Base-by-base conservation (phyloP, 2,329 filamentous ascomycete species). In the Alternaria solani region DNA sequence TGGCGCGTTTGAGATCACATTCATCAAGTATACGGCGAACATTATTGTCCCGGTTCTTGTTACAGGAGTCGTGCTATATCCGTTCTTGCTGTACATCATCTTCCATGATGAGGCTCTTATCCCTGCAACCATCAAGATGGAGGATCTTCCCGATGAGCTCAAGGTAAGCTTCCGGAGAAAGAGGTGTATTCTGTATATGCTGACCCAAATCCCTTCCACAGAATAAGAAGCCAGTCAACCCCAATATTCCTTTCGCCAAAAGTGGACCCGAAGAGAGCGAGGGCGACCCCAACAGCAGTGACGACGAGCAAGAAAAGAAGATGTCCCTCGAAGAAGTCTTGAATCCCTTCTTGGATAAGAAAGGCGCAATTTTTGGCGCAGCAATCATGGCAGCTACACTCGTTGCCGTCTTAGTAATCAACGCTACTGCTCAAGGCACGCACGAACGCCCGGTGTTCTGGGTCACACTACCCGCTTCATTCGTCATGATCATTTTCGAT, bases 21-120 rank as follows among this genome's bases (percentile, higher is more conserved):
- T 92, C 74, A 86, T 92, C 70, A 82, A 86, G 41, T 92, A 92
- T 70, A 92, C 89, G 0, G 89, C 88, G n/a, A 91, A 92, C 71
- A 90, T 92, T 84, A 89, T 92, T 18, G 88, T 92, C 0, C 90
- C 90, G 0, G 88, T 91, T 1, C 78, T 91, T 23, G 80, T 85
- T n/a, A 92, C 90, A 0, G 89, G 85, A 2, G 81, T 92, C 16
- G 78, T 91, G 0, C 76, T 92, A 3, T 92, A 91, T 51, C 90
- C 90, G 0, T 89, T 91, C 64, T 75, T 93, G 5, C 80, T 92
- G 0, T 92, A 90, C 68, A 83, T 91, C 56, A 84, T 92, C 18
- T 93, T 92, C 64, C 83, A 84, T 2, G 83, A 89, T 59, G 84
- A 88, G 49, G 77, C 81, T 2, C 84, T 92, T 8, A 89, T 92